phyloP scores from a whole-genome alignment of 441 rosid species.

The Gossypium aridum region DNA sequence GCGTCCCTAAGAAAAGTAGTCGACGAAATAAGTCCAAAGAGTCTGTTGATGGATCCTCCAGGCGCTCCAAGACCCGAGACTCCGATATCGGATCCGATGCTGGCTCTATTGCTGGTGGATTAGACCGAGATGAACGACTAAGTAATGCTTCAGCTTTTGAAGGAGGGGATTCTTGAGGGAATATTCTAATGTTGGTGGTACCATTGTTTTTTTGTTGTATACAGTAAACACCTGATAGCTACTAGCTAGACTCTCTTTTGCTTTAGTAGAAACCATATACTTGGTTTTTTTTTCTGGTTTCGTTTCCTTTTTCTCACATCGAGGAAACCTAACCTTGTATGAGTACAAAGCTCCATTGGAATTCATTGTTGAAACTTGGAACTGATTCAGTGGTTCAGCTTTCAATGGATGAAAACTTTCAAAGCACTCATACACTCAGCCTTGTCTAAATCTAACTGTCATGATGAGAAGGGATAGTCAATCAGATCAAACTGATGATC shows the following conservation, averaged over 20 bases:
- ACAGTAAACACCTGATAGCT: neutral
- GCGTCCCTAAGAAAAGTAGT: slow-evolving; percentile 33
- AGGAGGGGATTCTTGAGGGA: slow-evolving; percentile 24
- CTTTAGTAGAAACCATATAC: slow-evolving; percentile 17
- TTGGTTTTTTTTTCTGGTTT: neutral
- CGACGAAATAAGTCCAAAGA: slow-evolving; percentile 58
- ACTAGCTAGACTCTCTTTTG: slow-evolving; percentile 30
- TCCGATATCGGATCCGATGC: slow-evolving; percentile 22
- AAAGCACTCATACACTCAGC: neutral
- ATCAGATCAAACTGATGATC: neutral
- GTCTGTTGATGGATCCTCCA: slow-evolving; percentile 26
- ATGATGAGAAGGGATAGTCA: neutral
- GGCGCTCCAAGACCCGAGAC: slow-evolving; percentile 21
- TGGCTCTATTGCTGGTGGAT: slow-evolving; percentile 14
- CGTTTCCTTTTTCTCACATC: neutral
- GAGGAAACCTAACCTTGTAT: slow-evolving; percentile 2
- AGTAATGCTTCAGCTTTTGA: slow-evolving; percentile 16
- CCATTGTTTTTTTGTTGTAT: neutral
- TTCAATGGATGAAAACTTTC: neutral
- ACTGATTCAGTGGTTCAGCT: neutral
- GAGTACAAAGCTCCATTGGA: neutral
- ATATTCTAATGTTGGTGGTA: neutral
- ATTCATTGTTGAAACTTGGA: slow-evolving; percentile 8
- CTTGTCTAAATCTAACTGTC: neutral
- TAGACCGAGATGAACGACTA: slow-evolving; percentile 1